Evolutionary conservation across 2,329 filamentous ascomycete species (phyloP), one percentile per base, ranked within the genome.

Genomic region (Aspergillus sergii): DNA sequence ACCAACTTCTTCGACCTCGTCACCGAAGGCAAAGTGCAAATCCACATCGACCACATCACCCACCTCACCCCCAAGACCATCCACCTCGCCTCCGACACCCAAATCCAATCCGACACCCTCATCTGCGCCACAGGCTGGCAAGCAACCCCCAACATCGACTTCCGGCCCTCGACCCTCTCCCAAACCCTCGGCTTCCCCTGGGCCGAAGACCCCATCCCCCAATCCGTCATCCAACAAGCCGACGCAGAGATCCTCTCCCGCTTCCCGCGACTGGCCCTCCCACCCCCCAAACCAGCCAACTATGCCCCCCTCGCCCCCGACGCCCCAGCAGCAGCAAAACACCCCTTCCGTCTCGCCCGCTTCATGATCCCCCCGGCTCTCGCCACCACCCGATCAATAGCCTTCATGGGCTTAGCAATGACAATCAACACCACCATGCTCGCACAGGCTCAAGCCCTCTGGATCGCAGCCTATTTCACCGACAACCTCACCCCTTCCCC

Each of bases 381-480:
- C 10, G 66, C 76, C 8, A 75, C 74, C 4, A 75, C 79, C 23
- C 78, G 80, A 21, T 81, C 80, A 2, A 73, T 85, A 7, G 83
- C 81, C 6, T 86, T 86, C 67, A 66, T 81, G 26, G 83, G 84
- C 32, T 76, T 83, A 56, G 72, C 81, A 21, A 79, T 77, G 67
- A 82, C 80, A 63, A 75, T 84, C 61, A 79, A 79, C 67, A 84
- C 81, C 41, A 69, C 77, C 1, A 67, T 82, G 32, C 69, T 82
- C 4, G 77, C 82, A 8, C 82, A 85, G 59, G 68, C 81, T 2
- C 81, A 84, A 58, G 85, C 85, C 0, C 78, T 91, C 3, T 91
- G 89, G 89, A 82, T 90, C 34, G 80, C 83, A 0, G 89, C 90
- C 0, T 92, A 88, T 71, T 84, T 94, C 30, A 80, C 84, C 57